Conservation (phyloP, 768 basidiomycete species). For the Serpula lacrymans region DNA sequence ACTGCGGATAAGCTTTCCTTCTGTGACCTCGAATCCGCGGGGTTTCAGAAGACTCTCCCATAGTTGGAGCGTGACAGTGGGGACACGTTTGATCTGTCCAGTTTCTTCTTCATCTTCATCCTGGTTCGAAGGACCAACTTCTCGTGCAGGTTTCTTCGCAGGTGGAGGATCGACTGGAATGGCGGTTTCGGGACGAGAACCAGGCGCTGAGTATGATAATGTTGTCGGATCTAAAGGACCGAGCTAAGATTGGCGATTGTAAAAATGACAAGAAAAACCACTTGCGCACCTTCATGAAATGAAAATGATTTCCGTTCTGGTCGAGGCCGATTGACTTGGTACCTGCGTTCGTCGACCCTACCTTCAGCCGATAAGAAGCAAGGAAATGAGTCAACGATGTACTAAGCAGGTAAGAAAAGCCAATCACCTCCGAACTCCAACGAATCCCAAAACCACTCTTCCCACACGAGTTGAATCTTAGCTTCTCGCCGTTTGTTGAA, state of each 20-base stretch:
- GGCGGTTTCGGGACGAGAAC: slow-evolving; percentile 12
- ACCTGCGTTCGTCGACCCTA: slow-evolving; percentile 59
- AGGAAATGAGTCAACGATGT: slow-evolving; percentile 1
- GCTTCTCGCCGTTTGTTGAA: slow-evolving; percentile 70
- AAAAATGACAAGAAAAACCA: not conserved
- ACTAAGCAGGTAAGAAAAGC: not conserved
- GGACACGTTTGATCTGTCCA: slow-evolving; percentile 54
- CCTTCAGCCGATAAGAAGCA: slow-evolving; percentile 33
- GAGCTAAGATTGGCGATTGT: not conserved
- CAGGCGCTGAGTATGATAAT: slow-evolving; percentile 12
- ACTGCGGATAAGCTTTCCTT: slow-evolving; percentile 56
- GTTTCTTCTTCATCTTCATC: slow-evolving; percentile 53
- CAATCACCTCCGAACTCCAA: slow-evolving; percentile 64
- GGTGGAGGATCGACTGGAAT: slow-evolving; percentile 13
- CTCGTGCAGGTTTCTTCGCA: slow-evolving; percentile 23
- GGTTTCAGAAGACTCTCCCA: slow-evolving; percentile 68
- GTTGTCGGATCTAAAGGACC: slow-evolving; percentile 9
- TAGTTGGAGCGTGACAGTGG: slow-evolving; percentile 59
- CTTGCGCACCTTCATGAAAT: slow-evolving; percentile 18
- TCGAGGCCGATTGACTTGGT: slow-evolving; percentile 56
- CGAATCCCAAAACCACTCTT: slow-evolving; percentile 97
- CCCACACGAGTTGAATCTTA: slow-evolving; percentile 80
- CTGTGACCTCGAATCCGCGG: slow-evolving; percentile 62
- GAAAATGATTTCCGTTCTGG: slow-evolving; percentile 46
- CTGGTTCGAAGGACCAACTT: not conserved